phyloP scores from a whole-genome alignment of 1,284 basidiomycete genomes.

The Wallemia mellicola region DNA sequence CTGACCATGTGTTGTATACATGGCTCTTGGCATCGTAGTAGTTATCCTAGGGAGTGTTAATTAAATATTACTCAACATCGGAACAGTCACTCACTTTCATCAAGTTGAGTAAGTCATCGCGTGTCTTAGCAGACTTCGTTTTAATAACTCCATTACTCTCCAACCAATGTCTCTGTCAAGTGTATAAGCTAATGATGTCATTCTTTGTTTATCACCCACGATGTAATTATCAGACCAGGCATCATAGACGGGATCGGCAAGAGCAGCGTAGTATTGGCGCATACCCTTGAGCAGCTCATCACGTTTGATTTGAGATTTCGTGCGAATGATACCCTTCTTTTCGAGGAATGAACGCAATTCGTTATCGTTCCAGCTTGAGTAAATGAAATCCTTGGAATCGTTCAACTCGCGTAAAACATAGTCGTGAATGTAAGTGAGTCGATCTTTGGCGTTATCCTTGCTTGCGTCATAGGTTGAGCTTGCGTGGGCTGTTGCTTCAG shows the following conservation, averaged over 20 bases:
- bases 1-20: slow-evolving; percentile 40
- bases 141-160: slow-evolving; percentile 38
- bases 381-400: slow-evolving; percentile 53
- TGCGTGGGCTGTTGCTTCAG: slow-evolving; percentile 22
- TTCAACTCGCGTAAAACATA: slow-evolving; percentile 30
- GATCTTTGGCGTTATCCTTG: neutral
- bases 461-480: slow-evolving; percentile 11
- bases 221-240: slow-evolving; percentile 62
- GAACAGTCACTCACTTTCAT: slow-evolving; percentile 42
- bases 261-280: slow-evolving; percentile 32
- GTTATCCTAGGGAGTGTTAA: slow-evolving; percentile 23
- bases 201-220: slow-evolving; percentile 18
- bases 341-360: slow-evolving; percentile 30
- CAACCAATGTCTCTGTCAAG: slow-evolving; percentile 42
- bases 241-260: slow-evolving; percentile 35
- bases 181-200: neutral
- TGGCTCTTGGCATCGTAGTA: slow-evolving; percentile 38
- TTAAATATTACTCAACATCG: slow-evolving; percentile 20
- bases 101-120: slow-evolving; percentile 33
- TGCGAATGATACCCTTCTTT: slow-evolving; percentile 37
- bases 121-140: slow-evolving; percentile 27
- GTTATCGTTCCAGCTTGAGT: slow-evolving; percentile 59
- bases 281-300: slow-evolving; percentile 39
- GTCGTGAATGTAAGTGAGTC: slow-evolving; percentile 9
- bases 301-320: slow-evolving; percentile 29